phyloP scores from a whole-genome alignment of 805 yeast species.

The Candida ipomoeae region DNA sequence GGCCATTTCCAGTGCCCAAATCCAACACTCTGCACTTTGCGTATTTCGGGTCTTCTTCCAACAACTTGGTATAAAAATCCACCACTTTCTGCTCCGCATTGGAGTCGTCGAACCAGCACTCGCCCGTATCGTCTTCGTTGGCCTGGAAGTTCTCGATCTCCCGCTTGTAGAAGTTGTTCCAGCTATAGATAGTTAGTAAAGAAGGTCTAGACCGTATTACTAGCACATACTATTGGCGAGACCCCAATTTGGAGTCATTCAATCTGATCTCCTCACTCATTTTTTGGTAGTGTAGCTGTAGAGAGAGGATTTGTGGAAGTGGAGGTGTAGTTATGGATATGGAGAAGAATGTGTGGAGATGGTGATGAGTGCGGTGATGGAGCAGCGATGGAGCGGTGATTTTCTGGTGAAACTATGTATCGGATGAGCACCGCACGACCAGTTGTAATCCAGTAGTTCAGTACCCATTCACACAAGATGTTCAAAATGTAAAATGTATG shows the following conservation, averaged over 20 bases:
- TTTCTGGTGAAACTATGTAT: too few relatives aligned
- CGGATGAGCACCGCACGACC: too few relatives aligned
- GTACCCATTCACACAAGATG: too few relatives aligned
- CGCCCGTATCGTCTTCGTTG: slow-evolving; percentile 86
- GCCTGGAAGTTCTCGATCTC: slow-evolving; percentile 69
- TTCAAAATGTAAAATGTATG: too few relatives aligned
- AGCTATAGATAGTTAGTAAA: slow-evolving; percentile 38
- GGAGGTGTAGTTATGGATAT: not conserved
- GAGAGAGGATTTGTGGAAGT: too few relatives aligned
- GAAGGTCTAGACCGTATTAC: too few relatives aligned
- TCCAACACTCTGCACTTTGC: slow-evolving; percentile 52
- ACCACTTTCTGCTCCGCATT: slow-evolving; percentile 85
- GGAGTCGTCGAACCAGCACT: slow-evolving; percentile 95
- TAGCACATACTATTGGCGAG: slow-evolving; percentile 62
- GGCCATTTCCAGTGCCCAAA: slow-evolving; percentile 97
- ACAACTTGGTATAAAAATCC: slow-evolving; percentile 53
- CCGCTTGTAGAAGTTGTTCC: slow-evolving; percentile 81
- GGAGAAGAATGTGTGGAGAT: not conserved
- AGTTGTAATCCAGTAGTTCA: too few relatives aligned
- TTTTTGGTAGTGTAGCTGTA: too few relatives aligned
- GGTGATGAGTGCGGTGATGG: not conserved
- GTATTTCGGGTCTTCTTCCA: slow-evolving; percentile 14
- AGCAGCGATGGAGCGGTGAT: not conserved
- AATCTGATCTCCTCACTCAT: slow-evolving; percentile 38
- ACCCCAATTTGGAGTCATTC: slow-evolving; percentile 80